These are phyloP conservation scores for Coemansia sp. DNA, from an alignment of 192 early-diverging fungal species.

Conservation along the genomic window DNA sequence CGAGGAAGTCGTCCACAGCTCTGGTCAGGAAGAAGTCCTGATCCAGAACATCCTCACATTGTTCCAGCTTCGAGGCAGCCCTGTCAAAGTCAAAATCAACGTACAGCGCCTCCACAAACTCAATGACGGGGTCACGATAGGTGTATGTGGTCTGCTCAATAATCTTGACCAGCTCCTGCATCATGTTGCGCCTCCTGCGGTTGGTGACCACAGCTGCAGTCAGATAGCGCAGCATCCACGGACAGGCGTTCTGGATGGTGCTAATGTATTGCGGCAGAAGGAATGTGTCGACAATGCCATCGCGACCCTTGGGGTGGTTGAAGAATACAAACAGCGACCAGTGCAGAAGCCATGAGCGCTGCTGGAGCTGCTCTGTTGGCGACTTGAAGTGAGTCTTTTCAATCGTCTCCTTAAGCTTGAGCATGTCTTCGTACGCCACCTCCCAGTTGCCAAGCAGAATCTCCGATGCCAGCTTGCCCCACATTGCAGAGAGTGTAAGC, in stretches of 20 bases:
- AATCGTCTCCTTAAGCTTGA: slow-evolving; percentile 82
- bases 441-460: slow-evolving; percentile 96
- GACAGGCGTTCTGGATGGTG: slow-evolving; percentile 95
- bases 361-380: slow-evolving; percentile 87
- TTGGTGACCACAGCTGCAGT: slow-evolving; percentile 90
- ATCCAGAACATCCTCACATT: slow-evolving; percentile 83
- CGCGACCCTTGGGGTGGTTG: slow-evolving; percentile 95
- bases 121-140: slow-evolving; percentile 90
- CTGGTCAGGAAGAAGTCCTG: slow-evolving; percentile 91
- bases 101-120: slow-evolving; percentile 91
- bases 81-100: slow-evolving; percentile 93
- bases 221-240: slow-evolving; percentile 95
- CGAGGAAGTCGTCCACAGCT: slow-evolving; percentile 90
- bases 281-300: slow-evolving; percentile 92
- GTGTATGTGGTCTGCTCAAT: slow-evolving; percentile 83
- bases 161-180: slow-evolving; percentile 89
- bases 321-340: slow-evolving; percentile 99
- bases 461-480: slow-evolving; percentile 97
- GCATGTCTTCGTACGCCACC: slow-evolving; percentile 84
- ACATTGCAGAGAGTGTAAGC: slow-evolving; percentile 81
- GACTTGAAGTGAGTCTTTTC: slow-evolving; percentile 77
- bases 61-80: slow-evolving; percentile 82
- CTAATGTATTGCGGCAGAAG: slow-evolving; percentile 90
- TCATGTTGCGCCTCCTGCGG: slow-evolving; percentile 77
- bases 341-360: slow-evolving; percentile 92